Evolutionary conservation across 2,329 filamentous ascomycete species (phyloP).

Genomic region (Exophiala dermatitidis): DNA sequence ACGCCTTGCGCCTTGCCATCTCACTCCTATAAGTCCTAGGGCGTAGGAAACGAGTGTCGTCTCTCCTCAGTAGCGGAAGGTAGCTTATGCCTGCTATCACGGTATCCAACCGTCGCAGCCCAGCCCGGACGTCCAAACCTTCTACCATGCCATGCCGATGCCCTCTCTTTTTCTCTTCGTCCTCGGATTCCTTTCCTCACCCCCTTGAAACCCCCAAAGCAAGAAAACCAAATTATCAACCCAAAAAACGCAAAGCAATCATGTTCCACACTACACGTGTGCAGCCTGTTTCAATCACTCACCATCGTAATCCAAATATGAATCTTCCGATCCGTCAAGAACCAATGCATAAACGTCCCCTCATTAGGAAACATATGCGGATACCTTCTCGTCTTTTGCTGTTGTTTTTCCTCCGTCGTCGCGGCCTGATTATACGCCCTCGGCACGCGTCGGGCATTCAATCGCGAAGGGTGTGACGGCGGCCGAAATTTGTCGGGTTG

Average conservation of each 20-base stretch:
- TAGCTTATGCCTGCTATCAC: too few relatives aligned
- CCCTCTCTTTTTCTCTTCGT: too few relatives aligned
- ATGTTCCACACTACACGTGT: neutral
- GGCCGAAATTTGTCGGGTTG: slow-evolving; percentile 87
- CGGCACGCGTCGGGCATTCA: slow-evolving; percentile 52
- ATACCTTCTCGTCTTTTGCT: slow-evolving; percentile 65
- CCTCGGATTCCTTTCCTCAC: too few relatives aligned
- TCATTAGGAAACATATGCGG: slow-evolving; percentile 82
- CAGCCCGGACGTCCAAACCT: too few relatives aligned
- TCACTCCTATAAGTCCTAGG: too few relatives aligned
- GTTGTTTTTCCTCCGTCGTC: slow-evolving; percentile 56
- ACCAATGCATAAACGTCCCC: slow-evolving; percentile 76
- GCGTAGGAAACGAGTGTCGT: too few relatives aligned
- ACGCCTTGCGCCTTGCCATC: too few relatives aligned
- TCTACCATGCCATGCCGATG: too few relatives aligned
- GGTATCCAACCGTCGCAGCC: too few relatives aligned
- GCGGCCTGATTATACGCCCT: slow-evolving; percentile 39
- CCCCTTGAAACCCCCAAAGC: too few relatives aligned
- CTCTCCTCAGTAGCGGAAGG: too few relatives aligned
- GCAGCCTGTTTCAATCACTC: slow-evolving; percentile 30
- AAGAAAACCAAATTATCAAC: too few relatives aligned
- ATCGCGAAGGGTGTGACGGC: slow-evolving; percentile 73
- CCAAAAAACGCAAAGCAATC: neutral
- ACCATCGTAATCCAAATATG: slow-evolving; percentile 83
- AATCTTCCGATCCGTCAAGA: slow-evolving; percentile 67